phyloP scores from a whole-genome alignment of 495 filamentous ascomycete species.

The Penicillium lagena region DNA sequence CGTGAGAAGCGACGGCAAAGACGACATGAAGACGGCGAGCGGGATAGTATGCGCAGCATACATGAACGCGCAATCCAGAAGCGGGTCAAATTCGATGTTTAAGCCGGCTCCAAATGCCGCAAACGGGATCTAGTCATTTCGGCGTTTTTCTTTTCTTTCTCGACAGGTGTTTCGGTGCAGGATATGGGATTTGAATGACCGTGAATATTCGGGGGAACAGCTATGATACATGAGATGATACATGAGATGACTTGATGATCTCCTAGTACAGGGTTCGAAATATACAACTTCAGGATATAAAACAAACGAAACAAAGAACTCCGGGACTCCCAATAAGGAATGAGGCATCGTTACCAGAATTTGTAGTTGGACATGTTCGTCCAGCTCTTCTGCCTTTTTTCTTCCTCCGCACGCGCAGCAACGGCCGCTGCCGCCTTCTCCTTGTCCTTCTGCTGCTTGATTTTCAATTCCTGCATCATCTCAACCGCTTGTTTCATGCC shows the following conservation, averaged over 20 bases:
- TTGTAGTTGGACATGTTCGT: constrained; percentile 43
- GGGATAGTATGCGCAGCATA: constrained; percentile 25
- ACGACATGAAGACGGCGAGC: constrained; percentile 38
- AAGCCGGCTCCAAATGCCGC: background rate
- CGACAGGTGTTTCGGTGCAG: constrained; percentile 2
- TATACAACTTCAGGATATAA: constrained; percentile 25
- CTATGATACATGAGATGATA: constrained; percentile 28
- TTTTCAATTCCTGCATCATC: constrained; percentile 67
- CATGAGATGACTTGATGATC: constrained; percentile 23
- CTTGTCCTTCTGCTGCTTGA: constrained; percentile 60
- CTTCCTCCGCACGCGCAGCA: constrained; percentile 36
- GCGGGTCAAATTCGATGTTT: constrained; percentile 38
- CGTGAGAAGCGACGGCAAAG: constrained; percentile 65
- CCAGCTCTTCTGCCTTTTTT: constrained; percentile 49
- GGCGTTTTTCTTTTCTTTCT: background rate
- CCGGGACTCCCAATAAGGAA: constrained; percentile 27
- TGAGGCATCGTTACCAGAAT: constrained; percentile 34
- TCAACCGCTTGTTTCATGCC: constrained; percentile 76
- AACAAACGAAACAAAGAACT: constrained; percentile 17
- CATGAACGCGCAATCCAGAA: constrained; percentile 33
- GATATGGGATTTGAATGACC: background rate
- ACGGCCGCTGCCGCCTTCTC: constrained; percentile 46
- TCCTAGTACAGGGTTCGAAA: constrained; percentile 15
- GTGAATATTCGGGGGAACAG: constrained; percentile 9
- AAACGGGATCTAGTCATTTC: background rate